Base-by-base conservation (phyloP, 805 yeast species). In the Saturnispora quitensis region DNA sequence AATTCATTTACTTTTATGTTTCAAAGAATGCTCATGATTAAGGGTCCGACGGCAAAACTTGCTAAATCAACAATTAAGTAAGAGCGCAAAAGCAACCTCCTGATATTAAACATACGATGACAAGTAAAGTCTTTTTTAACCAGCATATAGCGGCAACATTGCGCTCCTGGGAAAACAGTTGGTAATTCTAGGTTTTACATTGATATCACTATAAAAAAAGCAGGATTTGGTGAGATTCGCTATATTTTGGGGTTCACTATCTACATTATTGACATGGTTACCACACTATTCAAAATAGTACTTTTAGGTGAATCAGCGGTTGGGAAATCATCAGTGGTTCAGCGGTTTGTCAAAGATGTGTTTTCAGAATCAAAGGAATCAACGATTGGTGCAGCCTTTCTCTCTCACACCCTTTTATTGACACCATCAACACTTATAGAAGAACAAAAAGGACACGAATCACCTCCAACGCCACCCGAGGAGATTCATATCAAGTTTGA, bases 331-430 rank as follows among this genome's bases (percentile, higher is more conserved):
- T 80, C 86, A 0, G 74, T 82, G 7, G 86, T 82, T 7, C 81
- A 80, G 55, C 69, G 91, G 53, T 84, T 84, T 56, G 86, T 83
- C 28, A 82, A 84, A 61, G 83, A 84, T 58, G 77, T 84, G 20
- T 86, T 86, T 67, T 85, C 82, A 54, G 86, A 81, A 57, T 70
- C 78, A 65, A 75, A 86, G 56, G 89, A 85, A 66, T 84, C 90
- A 24, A 86, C 95, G 1, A 86, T 86, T 51, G 93, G 95, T 1
- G 95, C 95, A 1, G 95, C 93, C 2, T 86, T 85, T 64, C 71
- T 84, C 49, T 84, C 91, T 1, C 89, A 83, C 62, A 73, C 81
- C 3, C 77, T 84, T 45, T 48, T 35, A 17, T 62, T 80, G n/a
- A 78, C 77, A 50, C 78, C 71, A 35, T 75, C 78, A 15, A 78